Base-by-base conservation (phyloP, 75 land plant genomes). In the Cupressus sempervirens region DNA sequence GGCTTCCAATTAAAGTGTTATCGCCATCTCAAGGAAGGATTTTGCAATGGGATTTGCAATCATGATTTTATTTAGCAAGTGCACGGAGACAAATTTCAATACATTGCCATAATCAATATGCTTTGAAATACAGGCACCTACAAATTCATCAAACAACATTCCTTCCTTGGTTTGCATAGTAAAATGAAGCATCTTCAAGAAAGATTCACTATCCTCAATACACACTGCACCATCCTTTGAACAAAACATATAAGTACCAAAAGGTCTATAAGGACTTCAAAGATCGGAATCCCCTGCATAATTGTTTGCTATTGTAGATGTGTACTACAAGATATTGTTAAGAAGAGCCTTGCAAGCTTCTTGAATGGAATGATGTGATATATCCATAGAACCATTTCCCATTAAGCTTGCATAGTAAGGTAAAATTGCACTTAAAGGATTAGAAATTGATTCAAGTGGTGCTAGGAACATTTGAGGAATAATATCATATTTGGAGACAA, bases 191-290 rank as follows among this genome's bases (percentile, higher is more conserved):
- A 94, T 56, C n/a, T 92, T 92, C 84, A 93, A 80, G 70, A 92
- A 86, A 36, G 95, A 90, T 53, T 91, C 86, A 13, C 90, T 80
- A 81, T 93, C 92, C 34, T 86, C 86, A 56, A 89, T 23, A 32
- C 91, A 88, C 0, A 87, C 74, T 8, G 86, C 26, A 32, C 89
- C 93, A 86, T 81, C 75, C 15, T 84, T 83, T 15, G 86, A 84
- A 82, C 79, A 88, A 83, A 93, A 91, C 32, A 88, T 83, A 84
- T 83, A 93, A 1, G 84, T 89, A 16, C 94, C 96, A 84, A 89
- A 88, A 14, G 96, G 94, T 75, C 89, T 87, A 81, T 91, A 94
- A 53, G 96, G 93, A 80, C 93, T 88, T 2, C 45, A 46, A 70
- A 70, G 73, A 70, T 12, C 34, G 11, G 73, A 70, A 0, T 70